Conservation (phyloP, 805 yeast genomes). For the Suhomyces kilbournensis region DNA sequence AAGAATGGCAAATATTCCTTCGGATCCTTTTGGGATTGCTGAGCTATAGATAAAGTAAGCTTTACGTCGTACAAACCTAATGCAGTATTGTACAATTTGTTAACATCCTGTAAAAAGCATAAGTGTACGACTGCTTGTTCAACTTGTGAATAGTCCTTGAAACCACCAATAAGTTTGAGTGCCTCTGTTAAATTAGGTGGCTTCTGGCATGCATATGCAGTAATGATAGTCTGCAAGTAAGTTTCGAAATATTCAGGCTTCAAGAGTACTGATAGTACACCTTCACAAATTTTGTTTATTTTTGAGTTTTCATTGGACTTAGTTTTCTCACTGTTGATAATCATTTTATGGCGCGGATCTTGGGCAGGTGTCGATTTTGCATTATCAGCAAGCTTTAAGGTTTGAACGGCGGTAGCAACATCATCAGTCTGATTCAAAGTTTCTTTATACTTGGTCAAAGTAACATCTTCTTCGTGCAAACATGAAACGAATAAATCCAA, state of each 20-base stretch:
- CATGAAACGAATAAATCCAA: constrained; percentile 86
- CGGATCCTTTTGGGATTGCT: constrained; percentile 96
- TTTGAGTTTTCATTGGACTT: constrained; percentile 48
- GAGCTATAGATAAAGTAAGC: constrained; percentile 81
- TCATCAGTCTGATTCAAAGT: constrained; percentile 41
- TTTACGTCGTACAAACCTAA: constrained; percentile 80
- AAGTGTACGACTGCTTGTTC: constrained; percentile 73
- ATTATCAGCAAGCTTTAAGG: constrained; percentile 11
- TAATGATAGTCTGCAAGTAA: constrained; percentile 74
- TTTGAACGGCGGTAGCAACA: constrained; percentile 3
- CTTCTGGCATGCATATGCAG: constrained; percentile 87
- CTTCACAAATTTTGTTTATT: constrained; percentile 74
- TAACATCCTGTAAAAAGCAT: constrained; percentile 88
- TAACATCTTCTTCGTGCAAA: constrained; percentile 80
- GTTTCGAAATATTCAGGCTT: constrained; percentile 49
- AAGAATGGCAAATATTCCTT: constrained; percentile 93
- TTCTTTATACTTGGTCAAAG: constrained; percentile 76
- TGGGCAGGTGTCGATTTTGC: constrained; percentile 22
- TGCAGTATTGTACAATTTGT: constrained; percentile 73
- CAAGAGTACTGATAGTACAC: constrained; percentile 55
- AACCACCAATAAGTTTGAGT: constrained; percentile 54
- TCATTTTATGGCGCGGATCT: constrained; percentile 31
- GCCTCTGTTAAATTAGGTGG: constrained; percentile 87
- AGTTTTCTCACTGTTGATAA: constrained; percentile 37
- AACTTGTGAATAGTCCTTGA: constrained; percentile 43